phyloP scores from a whole-genome alignment of 2,329 filamentous ascomycete species.

The Botrytis tulipae region DNA sequence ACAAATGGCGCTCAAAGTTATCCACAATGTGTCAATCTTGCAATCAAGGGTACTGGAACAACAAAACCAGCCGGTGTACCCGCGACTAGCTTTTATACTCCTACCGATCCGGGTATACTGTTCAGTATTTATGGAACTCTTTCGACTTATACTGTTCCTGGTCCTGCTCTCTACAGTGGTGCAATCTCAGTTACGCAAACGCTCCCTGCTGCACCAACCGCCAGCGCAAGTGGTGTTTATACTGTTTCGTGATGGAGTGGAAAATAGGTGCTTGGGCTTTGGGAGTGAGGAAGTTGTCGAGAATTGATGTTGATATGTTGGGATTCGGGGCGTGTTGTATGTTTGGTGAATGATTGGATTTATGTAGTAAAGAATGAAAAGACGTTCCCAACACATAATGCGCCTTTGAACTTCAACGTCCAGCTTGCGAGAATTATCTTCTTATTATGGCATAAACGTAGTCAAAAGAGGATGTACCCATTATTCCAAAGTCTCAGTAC shows the following conservation, averaged over 20 bases:
- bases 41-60: constrained; percentile 46
- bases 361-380: neutral
- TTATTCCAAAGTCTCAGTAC: too few species aligned
- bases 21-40: constrained; percentile 51
- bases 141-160: constrained; percentile 39
- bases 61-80: constrained; percentile 40
- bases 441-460: neutral
- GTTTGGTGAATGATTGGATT: neutral
- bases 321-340: neutral
- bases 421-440: neutral
- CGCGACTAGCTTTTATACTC: constrained; percentile 44
- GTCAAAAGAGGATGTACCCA: neutral
- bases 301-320: neutral
- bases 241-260: constrained; percentile 16
- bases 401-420: neutral
- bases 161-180: constrained; percentile 38
- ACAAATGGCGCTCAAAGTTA: constrained; percentile 50
- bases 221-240: constrained; percentile 26
- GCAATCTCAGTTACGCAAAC: constrained; percentile 29
- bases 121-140: constrained; percentile 42
- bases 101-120: constrained; percentile 44
- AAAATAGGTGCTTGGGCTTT: neutral
- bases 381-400: neutral
- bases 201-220: constrained; percentile 27
- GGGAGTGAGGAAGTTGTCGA: neutral